Evolutionary conservation across 2,329 filamentous ascomycete species (phyloP), one percentile per base, ranked within the genome.

Genomic region (Thermoascus crustaceus): DNA sequence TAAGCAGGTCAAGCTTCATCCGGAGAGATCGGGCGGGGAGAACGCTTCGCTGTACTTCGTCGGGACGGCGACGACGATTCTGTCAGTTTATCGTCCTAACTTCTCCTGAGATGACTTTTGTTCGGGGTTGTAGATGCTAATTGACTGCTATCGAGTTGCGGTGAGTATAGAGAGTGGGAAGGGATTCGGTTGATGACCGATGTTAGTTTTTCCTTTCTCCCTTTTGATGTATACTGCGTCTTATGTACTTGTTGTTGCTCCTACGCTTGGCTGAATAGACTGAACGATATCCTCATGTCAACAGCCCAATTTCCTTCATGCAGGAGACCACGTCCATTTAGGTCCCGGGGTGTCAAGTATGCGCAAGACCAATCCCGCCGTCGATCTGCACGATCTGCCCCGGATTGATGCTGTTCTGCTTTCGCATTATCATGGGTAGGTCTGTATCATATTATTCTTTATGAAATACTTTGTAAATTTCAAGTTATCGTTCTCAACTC

Each of bases 281-380:
- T n/a, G n/a, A n/a, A n/a, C n/a, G n/a, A n/a, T n/a, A n/a, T n/a
- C n/a, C n/a, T n/a, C 7, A 22, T 11, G 7, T 7, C 9, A n/a
- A 7, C 14, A 74, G 51, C 74, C 76, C 6, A 80, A 80, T 54
- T 82, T 82, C 55, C 66, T 82, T 0, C 78, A 80, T 46, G 69
- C 70, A 1, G 76, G 77, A 20, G 76, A 80, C 47, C 74, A 81
- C 45, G 76, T 82, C 6, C 77, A 82, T 50, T 68, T 82, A 1
- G 78, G 77, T 0, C 77, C 78, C 0, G 76, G 76, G 1, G 75
- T 81, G 2, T 72, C 66, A 2, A 71, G 65, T 1, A 65, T 63
- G 16, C 64, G 77, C 2, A 54, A 57, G 16, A 80, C 72, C 0
- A 71, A 82, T 42, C 77, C 77, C 14, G 73, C 74, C 0, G 63